Conservation (phyloP, 257 asterid species). For the Henckelia pumila region DNA sequence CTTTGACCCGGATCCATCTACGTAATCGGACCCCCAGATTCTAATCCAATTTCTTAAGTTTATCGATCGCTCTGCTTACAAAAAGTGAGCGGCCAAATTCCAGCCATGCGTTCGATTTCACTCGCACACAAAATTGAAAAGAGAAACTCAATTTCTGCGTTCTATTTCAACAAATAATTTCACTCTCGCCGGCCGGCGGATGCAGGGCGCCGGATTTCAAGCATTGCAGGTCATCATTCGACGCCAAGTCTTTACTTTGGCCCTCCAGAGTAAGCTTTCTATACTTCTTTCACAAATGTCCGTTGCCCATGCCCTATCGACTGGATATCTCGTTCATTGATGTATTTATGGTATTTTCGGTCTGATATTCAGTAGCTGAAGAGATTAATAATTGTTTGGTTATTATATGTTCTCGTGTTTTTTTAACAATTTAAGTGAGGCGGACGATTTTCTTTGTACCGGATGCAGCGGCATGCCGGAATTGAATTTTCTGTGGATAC, state of each 20-base stretch:
- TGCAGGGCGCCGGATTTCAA: constrained; percentile 45
- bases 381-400: no score
- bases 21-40: no score
- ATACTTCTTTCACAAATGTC: background rate
- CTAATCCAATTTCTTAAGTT: no score
- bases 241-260: constrained; percentile 40
- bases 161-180: no score
- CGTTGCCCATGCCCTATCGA: background rate
- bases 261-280: constrained; percentile 50
- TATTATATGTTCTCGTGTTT: constrained; percentile 11
- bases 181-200: constrained; percentile 49
- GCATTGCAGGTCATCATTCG: constrained; percentile 37
- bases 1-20: no score
- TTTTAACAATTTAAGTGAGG: background rate
- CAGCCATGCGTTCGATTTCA: no score
- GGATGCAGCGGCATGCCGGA: background rate
- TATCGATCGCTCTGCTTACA: no score
- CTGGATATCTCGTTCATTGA: background rate
- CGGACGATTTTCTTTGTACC: background rate
- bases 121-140: no score
- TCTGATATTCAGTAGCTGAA: background rate
- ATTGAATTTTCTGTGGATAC: background rate
- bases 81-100: no score
- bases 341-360: background rate
- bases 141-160: no score